Percentiles rank a stretch among this genome's conserved stretches.
Conservation (phyloP, 2,329 filamentous ascomycete genomes). For the Cryphonectria nitschkei region DNA sequence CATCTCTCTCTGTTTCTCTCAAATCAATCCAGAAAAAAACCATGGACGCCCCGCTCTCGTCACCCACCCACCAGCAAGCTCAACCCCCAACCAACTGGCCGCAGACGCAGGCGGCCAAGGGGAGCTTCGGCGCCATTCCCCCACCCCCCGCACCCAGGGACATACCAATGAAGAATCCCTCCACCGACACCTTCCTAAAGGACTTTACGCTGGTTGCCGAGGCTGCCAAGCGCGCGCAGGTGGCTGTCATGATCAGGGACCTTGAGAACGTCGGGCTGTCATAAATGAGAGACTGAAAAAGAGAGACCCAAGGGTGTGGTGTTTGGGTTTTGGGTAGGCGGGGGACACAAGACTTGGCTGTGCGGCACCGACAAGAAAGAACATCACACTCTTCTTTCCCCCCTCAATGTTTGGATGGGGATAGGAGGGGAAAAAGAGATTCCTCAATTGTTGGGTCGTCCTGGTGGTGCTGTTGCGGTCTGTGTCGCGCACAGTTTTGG, state of each 20-base stretch:
- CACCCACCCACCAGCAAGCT: conserved; percentile 34
- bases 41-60: conserved; percentile 41
- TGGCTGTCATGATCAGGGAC: conserved; percentile 86
- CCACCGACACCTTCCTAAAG: conserved; percentile 67
- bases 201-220: conserved; percentile 88
- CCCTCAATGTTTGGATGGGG: no score
- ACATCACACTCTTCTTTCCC: neutral
- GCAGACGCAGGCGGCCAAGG: conserved; percentile 35
- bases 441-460: neutral
- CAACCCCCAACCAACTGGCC: conserved; percentile 36
- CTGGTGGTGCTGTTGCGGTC: neutral
- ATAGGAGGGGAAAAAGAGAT: no score
- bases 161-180: conserved; percentile 38
- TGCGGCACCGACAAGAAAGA: neutral
- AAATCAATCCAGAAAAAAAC: neutral
- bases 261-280: conserved; percentile 72
- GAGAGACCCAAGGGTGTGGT: neutral
- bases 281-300: conserved; percentile 27
- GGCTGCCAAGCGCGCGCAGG: conserved; percentile 89
- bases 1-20: neutral
- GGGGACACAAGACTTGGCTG: neutral
- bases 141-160: conserved; percentile 33
- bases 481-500: neutral
- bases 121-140: conserved; percentile 23
- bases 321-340: no score